Conservation (phyloP, 805 yeast species). For the Wickerhamiella azyma region DNA sequence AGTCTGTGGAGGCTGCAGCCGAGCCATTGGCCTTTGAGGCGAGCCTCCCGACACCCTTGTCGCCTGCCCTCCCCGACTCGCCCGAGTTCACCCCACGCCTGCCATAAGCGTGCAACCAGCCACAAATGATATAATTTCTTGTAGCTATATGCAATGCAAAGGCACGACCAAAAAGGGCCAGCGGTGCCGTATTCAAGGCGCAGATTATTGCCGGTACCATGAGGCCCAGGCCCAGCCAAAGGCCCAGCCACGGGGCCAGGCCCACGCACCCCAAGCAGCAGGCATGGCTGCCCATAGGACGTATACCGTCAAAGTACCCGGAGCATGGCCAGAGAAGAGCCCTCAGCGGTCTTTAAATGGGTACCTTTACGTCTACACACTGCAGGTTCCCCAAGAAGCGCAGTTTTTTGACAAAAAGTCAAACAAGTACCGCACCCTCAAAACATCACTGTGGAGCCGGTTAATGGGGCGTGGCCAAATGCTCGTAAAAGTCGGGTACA, state of each 20-base stretch:
- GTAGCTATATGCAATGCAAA: constrained; percentile 13
- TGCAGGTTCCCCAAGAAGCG: constrained; percentile 16
- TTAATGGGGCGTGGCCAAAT: constrained; percentile 7
- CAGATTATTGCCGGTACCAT: constrained; percentile 17
- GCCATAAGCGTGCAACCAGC: too few relatives aligned
- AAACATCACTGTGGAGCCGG: neutral
- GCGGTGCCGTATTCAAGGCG: constrained; percentile 12
- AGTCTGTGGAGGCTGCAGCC: too few relatives aligned
- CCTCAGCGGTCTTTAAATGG: constrained; percentile 9
- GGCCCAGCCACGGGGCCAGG: neutral
- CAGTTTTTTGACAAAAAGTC: constrained; percentile 16
- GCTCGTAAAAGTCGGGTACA: constrained; percentile 24
- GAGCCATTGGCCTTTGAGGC: too few relatives aligned
- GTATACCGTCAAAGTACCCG: too few relatives aligned
- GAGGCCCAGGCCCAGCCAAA: neutral
- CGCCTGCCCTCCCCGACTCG: too few relatives aligned
- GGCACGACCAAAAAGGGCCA: constrained; percentile 19
- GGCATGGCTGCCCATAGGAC: too few relatives aligned
- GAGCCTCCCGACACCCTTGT: too few relatives aligned
- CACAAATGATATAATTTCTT: neutral
- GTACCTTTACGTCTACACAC: constrained; percentile 22
- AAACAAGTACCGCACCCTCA: constrained; percentile 11
- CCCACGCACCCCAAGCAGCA: too few relatives aligned
- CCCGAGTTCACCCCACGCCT: too few relatives aligned
- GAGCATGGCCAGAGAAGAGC: too few relatives aligned